These are phyloP conservation scores for Fusarium sp. DNA, from an alignment of 2,329 filamentous ascomycete species.

Conservation along the genomic window DNA sequence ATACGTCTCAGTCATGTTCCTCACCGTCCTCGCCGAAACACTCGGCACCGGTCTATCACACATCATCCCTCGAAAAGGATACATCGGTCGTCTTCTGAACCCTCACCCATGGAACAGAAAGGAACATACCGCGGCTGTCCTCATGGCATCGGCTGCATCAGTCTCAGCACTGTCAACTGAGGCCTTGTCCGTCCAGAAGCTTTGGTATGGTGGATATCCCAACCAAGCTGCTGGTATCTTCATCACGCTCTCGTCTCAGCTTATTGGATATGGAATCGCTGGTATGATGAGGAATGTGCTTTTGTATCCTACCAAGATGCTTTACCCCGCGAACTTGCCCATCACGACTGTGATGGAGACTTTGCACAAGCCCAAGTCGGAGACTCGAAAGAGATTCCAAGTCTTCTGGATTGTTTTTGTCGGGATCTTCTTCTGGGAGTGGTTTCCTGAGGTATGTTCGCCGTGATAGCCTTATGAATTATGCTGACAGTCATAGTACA, in stretches of 20 bases:
- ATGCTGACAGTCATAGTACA: slow-evolving; percentile 16
- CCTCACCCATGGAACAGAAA: slow-evolving; percentile 42
- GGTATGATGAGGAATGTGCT: slow-evolving; percentile 59
- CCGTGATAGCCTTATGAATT: no score
- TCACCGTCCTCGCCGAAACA: slow-evolving; percentile 37
- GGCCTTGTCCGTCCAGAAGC: slow-evolving; percentile 57
- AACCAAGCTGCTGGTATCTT: slow-evolving; percentile 56
- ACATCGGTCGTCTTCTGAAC: slow-evolving; percentile 32
- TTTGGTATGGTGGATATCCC: slow-evolving; percentile 58
- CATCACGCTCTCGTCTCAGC: slow-evolving; percentile 59
- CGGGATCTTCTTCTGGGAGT: slow-evolving; percentile 58
- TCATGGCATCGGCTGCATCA: slow-evolving; percentile 58
- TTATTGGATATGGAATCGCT: slow-evolving; percentile 61
- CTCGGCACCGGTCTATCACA: slow-evolving; percentile 16
- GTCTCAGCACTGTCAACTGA: slow-evolving; percentile 49
- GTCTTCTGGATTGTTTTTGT: slow-evolving; percentile 55
- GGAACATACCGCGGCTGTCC: slow-evolving; percentile 50
- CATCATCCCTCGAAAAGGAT: slow-evolving; percentile 27
- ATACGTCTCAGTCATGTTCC: slow-evolving; percentile 42
- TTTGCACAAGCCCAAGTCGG: slow-evolving; percentile 44
- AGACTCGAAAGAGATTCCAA: slow-evolving; percentile 53
- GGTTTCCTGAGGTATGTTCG: slow-evolving; percentile 19
- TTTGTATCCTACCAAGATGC: slow-evolving; percentile 60
- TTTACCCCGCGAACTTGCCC: slow-evolving; percentile 45
- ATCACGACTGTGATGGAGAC: slow-evolving; percentile 47